These are phyloP conservation scores for Apiospora phragmitis DNA, from an alignment of 2,329 filamentous ascomycete species.

Conservation along the genomic window DNA sequence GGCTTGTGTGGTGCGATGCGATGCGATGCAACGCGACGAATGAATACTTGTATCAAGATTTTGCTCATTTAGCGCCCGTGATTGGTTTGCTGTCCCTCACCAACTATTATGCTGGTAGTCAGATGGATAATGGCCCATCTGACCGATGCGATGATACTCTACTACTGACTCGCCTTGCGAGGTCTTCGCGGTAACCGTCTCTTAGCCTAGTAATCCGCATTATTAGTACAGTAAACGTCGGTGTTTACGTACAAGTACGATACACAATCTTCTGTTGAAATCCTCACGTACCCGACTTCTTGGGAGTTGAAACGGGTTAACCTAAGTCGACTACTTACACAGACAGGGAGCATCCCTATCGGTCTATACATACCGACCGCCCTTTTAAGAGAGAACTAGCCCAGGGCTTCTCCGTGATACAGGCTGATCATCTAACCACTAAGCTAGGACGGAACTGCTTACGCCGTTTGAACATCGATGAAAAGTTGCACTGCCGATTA, in stretches of 20 bases:
- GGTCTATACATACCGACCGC: neutral
- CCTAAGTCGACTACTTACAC: neutral
- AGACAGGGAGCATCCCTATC: neutral
- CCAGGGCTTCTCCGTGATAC: neutral
- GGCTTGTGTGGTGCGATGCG: neutral
- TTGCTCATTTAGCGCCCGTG: neutral
- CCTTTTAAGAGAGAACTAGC: too few species aligned
- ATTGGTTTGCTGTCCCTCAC: neutral
- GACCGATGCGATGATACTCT: neutral
- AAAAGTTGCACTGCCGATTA: neutral
- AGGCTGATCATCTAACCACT: neutral
- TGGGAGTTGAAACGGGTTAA: neutral
- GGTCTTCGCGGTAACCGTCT: neutral
- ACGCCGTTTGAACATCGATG: neutral
- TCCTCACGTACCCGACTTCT: neutral
- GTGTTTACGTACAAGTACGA: neutral
- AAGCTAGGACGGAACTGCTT: neutral
- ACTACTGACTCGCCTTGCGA: neutral
- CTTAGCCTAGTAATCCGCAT: neutral
- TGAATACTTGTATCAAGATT: neutral
- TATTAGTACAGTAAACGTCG: neutral
- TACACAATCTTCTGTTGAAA: neutral
- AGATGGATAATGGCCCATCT: neutral
- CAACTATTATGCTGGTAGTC: neutral
- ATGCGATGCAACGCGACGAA: neutral